These are phyloP conservation scores for Penicillium concentricum DNA, from an alignment of 2,329 filamentous ascomycete genomes.

Conservation along the genomic window DNA sequence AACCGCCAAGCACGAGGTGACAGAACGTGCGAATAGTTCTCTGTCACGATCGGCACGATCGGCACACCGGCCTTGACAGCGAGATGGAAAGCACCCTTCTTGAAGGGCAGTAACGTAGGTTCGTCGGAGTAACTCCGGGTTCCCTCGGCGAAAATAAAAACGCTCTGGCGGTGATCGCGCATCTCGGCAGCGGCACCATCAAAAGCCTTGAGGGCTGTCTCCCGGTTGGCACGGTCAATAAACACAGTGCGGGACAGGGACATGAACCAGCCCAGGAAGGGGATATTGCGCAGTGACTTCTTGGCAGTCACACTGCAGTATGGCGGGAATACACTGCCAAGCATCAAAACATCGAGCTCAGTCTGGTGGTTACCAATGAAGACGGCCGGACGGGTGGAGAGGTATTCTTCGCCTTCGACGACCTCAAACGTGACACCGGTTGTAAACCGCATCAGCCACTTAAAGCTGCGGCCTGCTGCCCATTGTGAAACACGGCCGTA, in stretches of 20 bases:
- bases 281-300: slow-evolving; percentile 72
- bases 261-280: slow-evolving; percentile 95
- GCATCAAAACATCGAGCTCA: slow-evolving; percentile 89
- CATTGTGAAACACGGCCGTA: slow-evolving; percentile 79
- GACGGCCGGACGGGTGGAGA: slow-evolving; percentile 75
- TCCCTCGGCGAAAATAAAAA: slow-evolving; percentile 68
- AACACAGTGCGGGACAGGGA: slow-evolving; percentile 84
- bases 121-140: slow-evolving; percentile 86
- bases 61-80: slow-evolving; percentile 92
- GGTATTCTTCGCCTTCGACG: slow-evolving; percentile 65
- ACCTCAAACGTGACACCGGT: slow-evolving; percentile 75
- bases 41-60: slow-evolving; percentile 79
- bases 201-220: slow-evolving; percentile 82
- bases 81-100: slow-evolving; percentile 97
- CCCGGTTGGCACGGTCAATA: slow-evolving; percentile 84
- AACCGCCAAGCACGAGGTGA: slow-evolving; percentile 65
- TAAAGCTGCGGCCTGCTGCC: slow-evolving; percentile 76
- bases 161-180: slow-evolving; percentile 61
- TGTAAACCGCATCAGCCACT: slow-evolving; percentile 69
- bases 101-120: slow-evolving; percentile 86
- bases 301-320: slow-evolving; percentile 95
- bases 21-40: slow-evolving; percentile 75
- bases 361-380: slow-evolving; percentile 96
- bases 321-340: slow-evolving; percentile 83
- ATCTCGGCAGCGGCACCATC: slow-evolving; percentile 80